phyloP scores from a whole-genome alignment of 1,284 basidiomycete genomes.

The Takashimella koratensis region DNA sequence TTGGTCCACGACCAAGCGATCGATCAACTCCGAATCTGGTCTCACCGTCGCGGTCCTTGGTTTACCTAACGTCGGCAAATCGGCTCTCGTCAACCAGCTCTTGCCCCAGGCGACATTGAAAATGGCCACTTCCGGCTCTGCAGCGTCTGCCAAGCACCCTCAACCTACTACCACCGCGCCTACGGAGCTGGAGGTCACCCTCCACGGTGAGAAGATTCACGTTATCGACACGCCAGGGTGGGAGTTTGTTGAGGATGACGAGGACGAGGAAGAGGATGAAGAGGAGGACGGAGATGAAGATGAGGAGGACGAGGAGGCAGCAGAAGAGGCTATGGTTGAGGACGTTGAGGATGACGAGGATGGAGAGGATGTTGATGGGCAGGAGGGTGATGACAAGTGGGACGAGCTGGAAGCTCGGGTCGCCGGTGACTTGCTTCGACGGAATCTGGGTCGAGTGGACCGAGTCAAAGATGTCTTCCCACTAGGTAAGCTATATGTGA shows the following conservation, averaged over 20 bases:
- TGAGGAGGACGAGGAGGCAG: constrained; percentile 28
- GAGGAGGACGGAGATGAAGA: constrained; percentile 18
- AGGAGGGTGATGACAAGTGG: constrained; percentile 53
- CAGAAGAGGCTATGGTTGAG: constrained; percentile 47
- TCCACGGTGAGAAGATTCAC: constrained; percentile 53
- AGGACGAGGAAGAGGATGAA: constrained; percentile 34
- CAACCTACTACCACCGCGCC: constrained; percentile 67
- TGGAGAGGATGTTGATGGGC: constrained; percentile 49
- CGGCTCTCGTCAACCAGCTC: constrained; percentile 74
- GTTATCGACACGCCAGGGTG: constrained; percentile 85
- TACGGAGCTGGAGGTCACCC: constrained; percentile 58
- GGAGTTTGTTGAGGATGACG: constrained; percentile 54
- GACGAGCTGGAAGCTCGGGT: constrained; percentile 53
- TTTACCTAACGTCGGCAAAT: constrained; percentile 69
- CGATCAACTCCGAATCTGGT: constrained; percentile 35
- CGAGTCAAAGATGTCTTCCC: constrained; percentile 77
- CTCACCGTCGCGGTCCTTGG: constrained; percentile 53
- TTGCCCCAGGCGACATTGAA: constrained; percentile 50
- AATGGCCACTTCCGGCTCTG: constrained; percentile 58
- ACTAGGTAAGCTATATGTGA: constrained; percentile 56
- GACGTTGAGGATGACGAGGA: constrained; percentile 25
- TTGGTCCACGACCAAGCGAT: constrained; percentile 22
- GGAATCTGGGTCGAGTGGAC: constrained; percentile 82
- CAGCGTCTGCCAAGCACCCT: constrained; percentile 53
- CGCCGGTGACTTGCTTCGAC: constrained; percentile 67